Percentiles rank a stretch among this genome's conserved stretches.
Evolutionary conservation across 306 rosid species (phyloP).

Genomic region (Albizia julibrissin): DNA sequence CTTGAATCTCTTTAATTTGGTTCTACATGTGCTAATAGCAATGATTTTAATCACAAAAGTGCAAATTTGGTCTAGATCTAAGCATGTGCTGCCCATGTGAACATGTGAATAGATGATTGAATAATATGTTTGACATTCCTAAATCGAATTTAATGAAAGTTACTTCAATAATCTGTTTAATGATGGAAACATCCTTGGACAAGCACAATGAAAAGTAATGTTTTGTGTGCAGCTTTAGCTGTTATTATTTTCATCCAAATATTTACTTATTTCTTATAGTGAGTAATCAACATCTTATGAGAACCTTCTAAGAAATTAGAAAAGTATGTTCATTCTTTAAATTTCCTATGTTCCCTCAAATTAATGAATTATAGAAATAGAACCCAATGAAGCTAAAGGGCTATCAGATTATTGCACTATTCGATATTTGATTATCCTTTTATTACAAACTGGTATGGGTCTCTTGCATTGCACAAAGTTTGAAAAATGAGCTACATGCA

Average conservation of each 20-base stretch:
- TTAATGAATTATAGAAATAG: neutral
- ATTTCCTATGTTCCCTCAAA: slow-evolving; percentile 11
- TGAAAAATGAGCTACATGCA: neutral
- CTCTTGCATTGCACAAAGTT: neutral
- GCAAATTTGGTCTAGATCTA: slow-evolving; percentile 3
- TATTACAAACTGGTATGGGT: neutral
- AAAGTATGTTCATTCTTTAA: neutral
- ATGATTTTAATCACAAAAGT: slow-evolving; percentile 25
- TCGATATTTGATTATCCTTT: slow-evolving; percentile 20
- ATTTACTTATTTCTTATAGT: neutral
- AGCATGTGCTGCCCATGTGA: slow-evolving; percentile 5
- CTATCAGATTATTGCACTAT: slow-evolving; percentile 19
- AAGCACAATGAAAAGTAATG: slow-evolving; percentile 12
- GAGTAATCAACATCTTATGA: neutral
- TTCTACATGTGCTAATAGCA: slow-evolving; percentile 18
- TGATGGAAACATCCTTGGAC: slow-evolving; percentile 5
- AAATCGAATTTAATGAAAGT: slow-evolving; percentile 18
- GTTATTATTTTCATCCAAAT: neutral
- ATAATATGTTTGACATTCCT: neutral
- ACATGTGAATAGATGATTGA: neutral
- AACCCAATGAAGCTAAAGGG: slow-evolving; percentile 19
- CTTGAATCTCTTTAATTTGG: neutral
- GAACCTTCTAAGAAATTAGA: slow-evolving; percentile 13
- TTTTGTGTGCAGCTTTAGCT: neutral
- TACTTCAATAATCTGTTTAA: neutral